phyloP scores from a whole-genome alignment of 805 yeast species.

The Metschnikowia corniflorae region DNA sequence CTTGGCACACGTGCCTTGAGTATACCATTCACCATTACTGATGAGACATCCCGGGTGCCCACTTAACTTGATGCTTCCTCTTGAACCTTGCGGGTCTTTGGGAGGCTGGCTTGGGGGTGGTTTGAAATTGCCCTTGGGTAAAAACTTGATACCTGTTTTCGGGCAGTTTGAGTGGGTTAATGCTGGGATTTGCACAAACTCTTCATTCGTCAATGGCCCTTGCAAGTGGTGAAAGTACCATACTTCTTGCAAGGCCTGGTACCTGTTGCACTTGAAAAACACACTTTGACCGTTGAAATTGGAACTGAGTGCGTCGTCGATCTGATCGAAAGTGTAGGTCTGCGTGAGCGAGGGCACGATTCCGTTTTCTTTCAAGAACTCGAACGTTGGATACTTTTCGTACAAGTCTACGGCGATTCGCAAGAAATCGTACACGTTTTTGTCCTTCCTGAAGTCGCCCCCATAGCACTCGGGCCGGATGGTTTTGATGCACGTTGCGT shows the following conservation, averaged over 20 bases:
- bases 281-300: slow-evolving; percentile 32
- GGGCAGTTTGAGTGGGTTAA: slow-evolving; percentile 63
- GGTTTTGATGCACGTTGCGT: slow-evolving; percentile 43
- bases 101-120: slow-evolving; percentile 18
- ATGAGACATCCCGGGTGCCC: slow-evolving; percentile 73
- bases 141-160: slow-evolving; percentile 59
- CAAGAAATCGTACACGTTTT: slow-evolving; percentile 31
- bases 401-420: slow-evolving; percentile 30
- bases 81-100: slow-evolving; percentile 11
- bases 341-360: slow-evolving; percentile 32
- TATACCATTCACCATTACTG: slow-evolving; percentile 81
- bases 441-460: slow-evolving; percentile 18
- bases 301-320: slow-evolving; percentile 30
- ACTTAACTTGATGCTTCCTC: slow-evolving; percentile 42
- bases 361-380: slow-evolving; percentile 34
- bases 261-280: slow-evolving; percentile 32
- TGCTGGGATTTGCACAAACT: slow-evolving; percentile 56
- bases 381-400: slow-evolving; percentile 34
- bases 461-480: slow-evolving; percentile 37
- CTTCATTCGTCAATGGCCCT: slow-evolving; percentile 22
- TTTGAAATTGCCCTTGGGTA: slow-evolving; percentile 55
- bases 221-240: slow-evolving; percentile 27
- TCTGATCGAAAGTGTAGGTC: slow-evolving; percentile 33
- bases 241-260: slow-evolving; percentile 23
- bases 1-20: slow-evolving; percentile 81